Percentiles rank a stretch among this genome's conserved stretches.
Evolutionary conservation across 148 eudicot species (phyloP).

Genomic region (Silene latifolia): DNA sequence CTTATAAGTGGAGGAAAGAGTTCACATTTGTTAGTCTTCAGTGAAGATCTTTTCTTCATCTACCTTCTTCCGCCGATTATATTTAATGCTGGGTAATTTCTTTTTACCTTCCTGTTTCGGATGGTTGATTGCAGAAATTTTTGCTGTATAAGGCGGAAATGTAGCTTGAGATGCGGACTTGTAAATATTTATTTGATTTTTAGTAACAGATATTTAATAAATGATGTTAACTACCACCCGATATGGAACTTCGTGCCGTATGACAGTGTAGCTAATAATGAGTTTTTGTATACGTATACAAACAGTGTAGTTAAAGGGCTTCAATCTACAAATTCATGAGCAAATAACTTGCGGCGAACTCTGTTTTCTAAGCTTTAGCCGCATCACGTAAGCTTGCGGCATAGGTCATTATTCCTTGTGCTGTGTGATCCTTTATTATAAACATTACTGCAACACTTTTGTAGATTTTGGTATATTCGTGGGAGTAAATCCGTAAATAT

Average conservation of each 20-base stretch:
- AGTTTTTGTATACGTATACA: background rate
- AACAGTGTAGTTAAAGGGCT: background rate
- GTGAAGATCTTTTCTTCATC: conserved; percentile 76
- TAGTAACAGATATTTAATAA: background rate
- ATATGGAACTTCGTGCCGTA: background rate
- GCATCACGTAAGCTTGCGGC: background rate
- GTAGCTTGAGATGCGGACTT: background rate
- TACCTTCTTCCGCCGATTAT: conserved; percentile 80
- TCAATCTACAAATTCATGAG: background rate
- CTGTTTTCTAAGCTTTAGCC: conserved; percentile 5
- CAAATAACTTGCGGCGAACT: background rate
- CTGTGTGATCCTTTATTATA: background rate
- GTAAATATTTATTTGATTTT: background rate
- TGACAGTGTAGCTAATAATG: background rate
- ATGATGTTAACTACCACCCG: background rate
- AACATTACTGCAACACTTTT: background rate
- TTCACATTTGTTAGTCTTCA: conserved; percentile 55
- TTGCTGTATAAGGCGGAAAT: background rate
- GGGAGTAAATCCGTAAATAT: background rate
- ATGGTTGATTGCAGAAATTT: background rate
- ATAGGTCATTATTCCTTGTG: conserved; percentile 1
- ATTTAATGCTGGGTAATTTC: conserved; percentile 69
- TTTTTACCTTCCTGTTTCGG: background rate
- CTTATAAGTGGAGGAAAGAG: conserved; percentile 53
- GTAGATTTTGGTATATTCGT: background rate